A percentile compares a stretch with the other conserved stretches of the same genome.
Evolutionary conservation across 2,329 filamentous ascomycete genomes (phyloP).

Genomic region (Xylariaceae sp.): DNA sequence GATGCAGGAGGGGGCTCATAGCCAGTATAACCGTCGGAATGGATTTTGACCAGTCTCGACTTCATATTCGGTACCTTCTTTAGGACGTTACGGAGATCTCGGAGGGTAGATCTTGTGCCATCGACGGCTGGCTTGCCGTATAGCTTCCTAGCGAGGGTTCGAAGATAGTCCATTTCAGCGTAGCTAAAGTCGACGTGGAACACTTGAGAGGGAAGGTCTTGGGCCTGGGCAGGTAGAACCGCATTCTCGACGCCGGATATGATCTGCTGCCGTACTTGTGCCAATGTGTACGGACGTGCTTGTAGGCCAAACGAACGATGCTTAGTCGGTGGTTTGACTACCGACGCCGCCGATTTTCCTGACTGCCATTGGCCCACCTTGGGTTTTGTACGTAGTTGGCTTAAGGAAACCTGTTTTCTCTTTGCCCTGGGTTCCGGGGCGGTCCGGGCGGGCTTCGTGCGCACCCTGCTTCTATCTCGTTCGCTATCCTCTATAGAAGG

Average conservation of each 20-base stretch:
- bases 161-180: conserved; percentile 26
- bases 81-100: conserved; percentile 28
- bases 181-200: conserved; percentile 30
- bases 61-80: conserved; percentile 22
- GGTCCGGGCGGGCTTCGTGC: too few relatives aligned
- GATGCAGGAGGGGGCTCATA: conserved; percentile 19
- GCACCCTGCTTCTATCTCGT: background rate
- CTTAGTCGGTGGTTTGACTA: conserved; percentile 11
- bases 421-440: conserved; percentile 8
- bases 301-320: conserved; percentile 21
- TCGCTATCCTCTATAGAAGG: conserved; percentile 23
- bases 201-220: conserved; percentile 12
- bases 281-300: conserved; percentile 25
- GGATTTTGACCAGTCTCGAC: conserved; percentile 16
- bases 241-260: conserved; percentile 9
- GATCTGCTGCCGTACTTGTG: conserved; percentile 19
- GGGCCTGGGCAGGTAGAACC: conserved; percentile 9
- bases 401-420: conserved; percentile 14
- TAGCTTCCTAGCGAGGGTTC: conserved; percentile 22
- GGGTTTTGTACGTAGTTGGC: conserved; percentile 22
- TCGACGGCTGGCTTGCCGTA: conserved; percentile 18
- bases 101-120: conserved; percentile 11
- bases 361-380: conserved; percentile 29
- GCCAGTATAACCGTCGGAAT: conserved; percentile 19
- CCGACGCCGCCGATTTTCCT: conserved; percentile 20